Evolutionary conservation across 2,329 filamentous ascomycete species (phyloP).

Genomic region (Alternaria longipes): DNA sequence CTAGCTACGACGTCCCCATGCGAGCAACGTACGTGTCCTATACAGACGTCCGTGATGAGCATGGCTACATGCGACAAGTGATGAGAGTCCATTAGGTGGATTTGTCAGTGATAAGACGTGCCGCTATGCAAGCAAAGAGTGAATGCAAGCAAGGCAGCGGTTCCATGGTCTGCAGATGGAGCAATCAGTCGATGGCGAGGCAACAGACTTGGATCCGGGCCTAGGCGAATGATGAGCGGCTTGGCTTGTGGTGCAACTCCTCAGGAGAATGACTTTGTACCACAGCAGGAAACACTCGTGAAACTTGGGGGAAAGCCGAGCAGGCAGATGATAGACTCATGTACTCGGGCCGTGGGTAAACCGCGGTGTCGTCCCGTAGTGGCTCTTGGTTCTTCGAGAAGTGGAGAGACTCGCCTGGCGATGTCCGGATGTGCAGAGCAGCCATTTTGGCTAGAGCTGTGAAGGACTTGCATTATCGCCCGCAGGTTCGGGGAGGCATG

Average conservation of each 20-base stretch:
- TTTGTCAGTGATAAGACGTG: constrained; percentile 6
- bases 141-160: constrained; percentile 1
- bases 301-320: constrained; percentile 8
- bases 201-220: background rate
- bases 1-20: constrained; percentile 14
- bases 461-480: constrained; percentile 1
- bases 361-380: constrained; percentile 4
- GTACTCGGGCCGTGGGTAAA: constrained; percentile 9
- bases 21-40: constrained; percentile 8
- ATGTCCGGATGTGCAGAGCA: background rate
- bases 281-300: constrained; percentile 16
- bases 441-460: background rate
- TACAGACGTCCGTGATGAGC: constrained; percentile 8
- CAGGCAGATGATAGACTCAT: background rate
- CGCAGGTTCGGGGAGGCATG: background rate
- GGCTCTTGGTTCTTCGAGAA: background rate
- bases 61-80: constrained; percentile 10
- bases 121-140: constrained; percentile 2
- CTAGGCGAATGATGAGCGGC: background rate
- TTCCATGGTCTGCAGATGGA: constrained; percentile 1
- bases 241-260: constrained; percentile 11
- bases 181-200: constrained; percentile 9
- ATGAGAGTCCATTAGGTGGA: constrained; percentile 4
- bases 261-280: constrained; percentile 11
- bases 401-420: background rate